Evolutionary conservation across 2,329 filamentous ascomycete species (phyloP).

Genomic region (Exophiala sideris): DNA sequence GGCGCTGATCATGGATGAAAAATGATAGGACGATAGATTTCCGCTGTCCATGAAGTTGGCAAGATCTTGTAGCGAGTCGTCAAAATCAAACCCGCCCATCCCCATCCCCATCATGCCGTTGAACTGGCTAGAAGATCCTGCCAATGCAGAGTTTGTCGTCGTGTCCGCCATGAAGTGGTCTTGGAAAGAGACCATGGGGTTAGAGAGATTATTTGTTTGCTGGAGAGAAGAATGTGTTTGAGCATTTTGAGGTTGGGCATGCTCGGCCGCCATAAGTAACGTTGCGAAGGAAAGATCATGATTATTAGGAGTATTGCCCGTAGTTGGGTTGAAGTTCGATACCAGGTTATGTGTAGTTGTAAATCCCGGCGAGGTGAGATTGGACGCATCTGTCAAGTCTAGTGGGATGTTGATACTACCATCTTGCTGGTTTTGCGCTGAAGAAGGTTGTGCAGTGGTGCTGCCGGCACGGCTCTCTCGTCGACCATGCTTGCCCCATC

Average conservation of each 20-base stretch:
- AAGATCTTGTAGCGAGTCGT: constrained; percentile 37
- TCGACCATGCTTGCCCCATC: constrained; percentile 13
- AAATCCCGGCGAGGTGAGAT: constrained; percentile 7
- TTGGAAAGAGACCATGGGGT: constrained; percentile 11
- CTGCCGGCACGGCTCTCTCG: constrained; percentile 3
- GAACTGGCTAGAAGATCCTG: constrained; percentile 33
- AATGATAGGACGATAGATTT: constrained; percentile 38
- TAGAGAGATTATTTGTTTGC: constrained; percentile 12
- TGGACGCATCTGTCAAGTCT: constrained; percentile 6
- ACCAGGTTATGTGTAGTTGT: constrained; percentile 23
- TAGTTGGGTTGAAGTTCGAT: constrained; percentile 4
- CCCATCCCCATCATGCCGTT: constrained; percentile 32
- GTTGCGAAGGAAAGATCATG: constrained; percentile 37
- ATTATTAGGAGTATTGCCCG: constrained; percentile 16
- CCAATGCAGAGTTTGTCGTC: constrained; percentile 37
- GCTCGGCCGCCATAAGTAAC: constrained; percentile 42
- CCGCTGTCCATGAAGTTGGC: constrained; percentile 39
- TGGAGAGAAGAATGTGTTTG: constrained; percentile 25
- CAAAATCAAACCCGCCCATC: constrained; percentile 28
- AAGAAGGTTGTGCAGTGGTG: constrained; percentile 23
- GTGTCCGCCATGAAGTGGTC: constrained; percentile 34
- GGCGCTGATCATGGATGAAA: constrained; percentile 38
- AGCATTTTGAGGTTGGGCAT: constrained; percentile 37
- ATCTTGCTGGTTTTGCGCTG: constrained; percentile 1
- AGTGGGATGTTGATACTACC: constrained; percentile 3